Conservation (phyloP, 208 protist species). For the Wallacemonas rigidus region DNA sequence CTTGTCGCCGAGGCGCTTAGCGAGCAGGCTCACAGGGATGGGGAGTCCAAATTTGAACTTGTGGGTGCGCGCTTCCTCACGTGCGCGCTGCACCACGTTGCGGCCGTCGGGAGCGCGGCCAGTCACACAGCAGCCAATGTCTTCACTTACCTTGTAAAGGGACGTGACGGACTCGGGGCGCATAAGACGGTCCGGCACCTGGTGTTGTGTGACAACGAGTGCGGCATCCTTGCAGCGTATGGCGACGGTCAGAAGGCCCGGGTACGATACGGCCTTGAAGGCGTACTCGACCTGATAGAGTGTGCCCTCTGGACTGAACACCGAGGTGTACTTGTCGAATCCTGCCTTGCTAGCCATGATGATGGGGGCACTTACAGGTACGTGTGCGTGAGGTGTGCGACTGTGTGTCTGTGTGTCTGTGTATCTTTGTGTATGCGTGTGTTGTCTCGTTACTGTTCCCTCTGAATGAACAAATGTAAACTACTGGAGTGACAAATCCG, state of each 20-base stretch:
- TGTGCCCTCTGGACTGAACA: constrained; percentile 98
- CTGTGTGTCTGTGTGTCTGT: neutral
- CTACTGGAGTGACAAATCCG: too few species aligned
- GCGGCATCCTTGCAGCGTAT: constrained; percentile 95
- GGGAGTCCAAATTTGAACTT: constrained; percentile 96
- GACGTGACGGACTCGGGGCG: constrained; percentile 95
- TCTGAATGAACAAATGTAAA: too few species aligned
- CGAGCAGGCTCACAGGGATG: constrained; percentile 95
- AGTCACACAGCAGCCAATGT: constrained; percentile 96
- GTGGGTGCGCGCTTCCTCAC: constrained; percentile 96
- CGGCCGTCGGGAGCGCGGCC: constrained; percentile 93
- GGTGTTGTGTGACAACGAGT: constrained; percentile 97
- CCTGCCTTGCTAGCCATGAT: constrained; percentile 75
- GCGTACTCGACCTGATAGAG: constrained; percentile 99
- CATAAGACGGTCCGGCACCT: constrained; percentile 98
- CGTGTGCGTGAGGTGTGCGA: neutral
- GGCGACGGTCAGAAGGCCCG: constrained; percentile 95
- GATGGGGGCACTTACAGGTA: neutral
- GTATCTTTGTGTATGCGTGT: neutral
- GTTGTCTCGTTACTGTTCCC: too few species aligned
- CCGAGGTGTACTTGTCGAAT: constrained; percentile 98
- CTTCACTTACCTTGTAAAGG: constrained; percentile 94
- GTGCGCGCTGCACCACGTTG: constrained; percentile 90
- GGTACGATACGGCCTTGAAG: constrained; percentile 98
- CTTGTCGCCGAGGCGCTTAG: constrained; percentile 96